Evolutionary conservation across 805 yeast genomes (phyloP).

Genomic region (Starmerella gropengiesseri): DNA sequence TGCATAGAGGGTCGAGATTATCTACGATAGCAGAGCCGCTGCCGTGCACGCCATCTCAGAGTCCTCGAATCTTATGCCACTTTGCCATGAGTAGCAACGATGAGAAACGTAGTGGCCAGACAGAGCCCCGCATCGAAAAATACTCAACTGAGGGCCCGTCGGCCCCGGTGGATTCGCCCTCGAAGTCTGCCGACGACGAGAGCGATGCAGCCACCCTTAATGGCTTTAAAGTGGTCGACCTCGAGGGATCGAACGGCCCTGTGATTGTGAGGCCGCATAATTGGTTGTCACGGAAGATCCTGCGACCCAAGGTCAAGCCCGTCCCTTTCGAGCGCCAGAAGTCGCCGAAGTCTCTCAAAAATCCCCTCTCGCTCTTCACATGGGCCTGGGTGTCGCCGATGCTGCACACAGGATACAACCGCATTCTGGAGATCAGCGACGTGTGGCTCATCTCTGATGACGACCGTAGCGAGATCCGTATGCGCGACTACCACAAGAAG

Average conservation of each 20-base stretch:
- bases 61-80: no score
- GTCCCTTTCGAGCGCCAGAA: constrained; percentile 20
- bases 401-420: constrained; percentile 29
- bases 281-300: constrained; percentile 10
- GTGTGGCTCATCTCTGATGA: constrained; percentile 17
- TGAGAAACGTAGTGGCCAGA: no score
- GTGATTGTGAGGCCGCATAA: constrained; percentile 20
- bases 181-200: no score
- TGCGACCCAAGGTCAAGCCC: constrained; percentile 20
- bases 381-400: constrained; percentile 50
- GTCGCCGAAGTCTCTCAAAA: constrained; percentile 27
- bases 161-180: no score
- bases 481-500: constrained; percentile 17
- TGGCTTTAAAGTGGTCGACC: constrained; percentile 8
- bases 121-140: no score
- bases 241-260: constrained; percentile 13
- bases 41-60: no score
- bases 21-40: no score
- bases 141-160: no score
- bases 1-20: no score
- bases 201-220: no score
- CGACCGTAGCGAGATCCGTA: constrained; percentile 17
- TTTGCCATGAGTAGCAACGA: no score
- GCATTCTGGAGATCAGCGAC: constrained; percentile 24
- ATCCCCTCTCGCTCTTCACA: constrained; percentile 33